Conservation (phyloP, 148 eudicot genomes). For the Chenopodium suecicum region DNA sequence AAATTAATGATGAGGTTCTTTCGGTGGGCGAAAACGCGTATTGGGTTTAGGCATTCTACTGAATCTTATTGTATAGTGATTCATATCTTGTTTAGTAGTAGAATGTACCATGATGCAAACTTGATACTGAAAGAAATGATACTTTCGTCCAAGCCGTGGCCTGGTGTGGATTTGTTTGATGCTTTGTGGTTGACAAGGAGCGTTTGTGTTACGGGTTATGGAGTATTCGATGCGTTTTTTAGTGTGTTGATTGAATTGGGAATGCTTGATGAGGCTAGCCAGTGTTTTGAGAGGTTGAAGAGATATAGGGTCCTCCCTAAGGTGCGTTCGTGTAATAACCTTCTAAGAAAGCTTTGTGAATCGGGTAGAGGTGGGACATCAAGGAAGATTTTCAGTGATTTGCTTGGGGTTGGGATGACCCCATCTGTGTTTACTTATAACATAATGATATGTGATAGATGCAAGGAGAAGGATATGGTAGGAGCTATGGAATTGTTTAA, state of each 20-base stretch:
- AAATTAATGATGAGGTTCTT: constrained; percentile 58
- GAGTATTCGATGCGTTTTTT: constrained; percentile 82
- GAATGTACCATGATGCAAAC: constrained; percentile 66
- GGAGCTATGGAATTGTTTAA: constrained; percentile 53
- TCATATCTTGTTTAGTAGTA: constrained; percentile 71
- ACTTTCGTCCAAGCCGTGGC: constrained; percentile 25
- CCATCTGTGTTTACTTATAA: constrained; percentile 82
- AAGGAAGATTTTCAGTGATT: constrained; percentile 57
- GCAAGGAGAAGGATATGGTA: constrained; percentile 70
- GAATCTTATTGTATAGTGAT: constrained; percentile 67
- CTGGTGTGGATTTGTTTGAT: constrained; percentile 50
- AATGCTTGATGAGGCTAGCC: constrained; percentile 74
- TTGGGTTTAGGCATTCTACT: constrained; percentile 54
- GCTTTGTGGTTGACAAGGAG: constrained; percentile 68
- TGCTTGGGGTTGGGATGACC: constrained; percentile 58
- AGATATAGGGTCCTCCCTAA: constrained; percentile 64
- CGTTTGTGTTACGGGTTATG: constrained; percentile 68
- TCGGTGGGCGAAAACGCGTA: constrained; percentile 58
- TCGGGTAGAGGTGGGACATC: constrained; percentile 40
- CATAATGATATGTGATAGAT: constrained; percentile 71
- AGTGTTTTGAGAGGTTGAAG: constrained; percentile 71
- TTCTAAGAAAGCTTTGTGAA: constrained; percentile 59
- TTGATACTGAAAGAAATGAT: constrained; percentile 55
- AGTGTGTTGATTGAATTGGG: constrained; percentile 67
- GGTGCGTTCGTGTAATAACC: constrained; percentile 75